A percentile compares a stretch with the other conserved stretches of the same genome.
Conservation (phyloP, 1,284 basidiomycete species). For the Apiotrichum laibachii region DNA sequence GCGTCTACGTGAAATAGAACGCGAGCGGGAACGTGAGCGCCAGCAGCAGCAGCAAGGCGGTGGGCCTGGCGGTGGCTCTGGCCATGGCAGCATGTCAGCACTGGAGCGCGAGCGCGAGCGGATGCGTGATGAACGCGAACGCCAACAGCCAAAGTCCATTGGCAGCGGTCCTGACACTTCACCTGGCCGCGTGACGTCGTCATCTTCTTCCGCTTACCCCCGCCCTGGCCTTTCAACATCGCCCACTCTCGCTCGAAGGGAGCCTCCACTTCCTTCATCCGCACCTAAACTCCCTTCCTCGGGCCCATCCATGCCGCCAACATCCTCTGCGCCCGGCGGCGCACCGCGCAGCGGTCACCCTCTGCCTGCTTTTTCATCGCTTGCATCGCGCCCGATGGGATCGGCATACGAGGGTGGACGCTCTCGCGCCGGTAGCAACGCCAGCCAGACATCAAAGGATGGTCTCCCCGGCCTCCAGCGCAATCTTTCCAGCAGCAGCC, state of each 20-base stretch:
- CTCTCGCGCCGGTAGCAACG: slow-evolving; percentile 13
- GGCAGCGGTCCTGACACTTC: slow-evolving; percentile 10
- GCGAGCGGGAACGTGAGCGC: slow-evolving; percentile 20
- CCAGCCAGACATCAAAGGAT: slow-evolving; percentile 14
- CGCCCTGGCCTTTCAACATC: slow-evolving; percentile 14
- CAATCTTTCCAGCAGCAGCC: slow-evolving; percentile 17
- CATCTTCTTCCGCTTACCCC: neutral
- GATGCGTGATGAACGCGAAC: too few species aligned
- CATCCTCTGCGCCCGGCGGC: neutral
- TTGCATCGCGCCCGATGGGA: slow-evolving; percentile 13
- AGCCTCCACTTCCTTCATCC: slow-evolving; percentile 9
- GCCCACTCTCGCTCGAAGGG: slow-evolving; percentile 15
- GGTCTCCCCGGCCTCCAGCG: slow-evolving; percentile 15
- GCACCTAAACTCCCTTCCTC: slow-evolving; percentile 11
- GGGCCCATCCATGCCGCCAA: slow-evolving; percentile 1
- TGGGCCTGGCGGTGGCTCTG: neutral
- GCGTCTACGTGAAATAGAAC: slow-evolving; percentile 17
- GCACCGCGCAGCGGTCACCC: slow-evolving; percentile 7
- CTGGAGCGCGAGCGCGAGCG: slow-evolving; percentile 3
- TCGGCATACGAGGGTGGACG: slow-evolving; percentile 14
- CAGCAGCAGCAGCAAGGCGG: neutral
- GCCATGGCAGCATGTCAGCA: too few species aligned
- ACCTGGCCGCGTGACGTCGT: slow-evolving; percentile 7
- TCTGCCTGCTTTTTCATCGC: slow-evolving; percentile 15
- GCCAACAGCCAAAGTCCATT: slow-evolving; percentile 1